These are phyloP conservation scores for Xylaria palmicola DNA, from an alignment of 495 filamentous ascomycete species.

Conservation along the genomic window DNA sequence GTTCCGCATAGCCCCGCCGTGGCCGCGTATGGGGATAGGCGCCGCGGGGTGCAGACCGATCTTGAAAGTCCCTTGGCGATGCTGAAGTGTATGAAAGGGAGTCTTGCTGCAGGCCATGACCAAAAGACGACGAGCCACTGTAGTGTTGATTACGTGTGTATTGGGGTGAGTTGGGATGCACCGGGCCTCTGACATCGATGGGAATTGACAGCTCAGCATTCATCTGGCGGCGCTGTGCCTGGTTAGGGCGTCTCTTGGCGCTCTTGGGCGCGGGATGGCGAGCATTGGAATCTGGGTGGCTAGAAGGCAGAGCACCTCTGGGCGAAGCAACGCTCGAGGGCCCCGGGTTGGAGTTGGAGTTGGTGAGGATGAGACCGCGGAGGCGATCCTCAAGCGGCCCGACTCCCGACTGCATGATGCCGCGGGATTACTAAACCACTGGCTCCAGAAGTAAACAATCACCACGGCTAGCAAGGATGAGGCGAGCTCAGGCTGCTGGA, in stretches of 20 bases:
- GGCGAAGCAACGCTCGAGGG: not conserved
- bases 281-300: not conserved
- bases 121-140: constrained; percentile 18
- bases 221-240: constrained; percentile 56
- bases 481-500: not conserved
- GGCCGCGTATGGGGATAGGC: not conserved
- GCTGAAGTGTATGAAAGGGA: constrained; percentile 13
- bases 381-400: constrained; percentile 41
- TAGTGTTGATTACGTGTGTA: constrained; percentile 24
- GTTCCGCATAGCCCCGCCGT: not conserved
- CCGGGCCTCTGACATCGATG: constrained; percentile 40
- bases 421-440: not conserved
- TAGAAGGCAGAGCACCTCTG: not conserved
- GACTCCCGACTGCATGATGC: constrained; percentile 26
- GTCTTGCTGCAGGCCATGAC: constrained; percentile 19
- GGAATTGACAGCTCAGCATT: constrained; percentile 52
- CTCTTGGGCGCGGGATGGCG: constrained; percentile 19
- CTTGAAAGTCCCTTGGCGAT: not conserved
- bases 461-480: not conserved
- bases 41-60: not conserved
- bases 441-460: not conserved
- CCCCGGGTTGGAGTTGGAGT: constrained; percentile 18
- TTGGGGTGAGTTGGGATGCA: constrained; percentile 19
- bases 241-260: constrained; percentile 50
- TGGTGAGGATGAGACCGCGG: constrained; percentile 42